phyloP scores from a whole-genome alignment of 1,139 yeast genomes.

The Yamadazyma membranifaciens region DNA sequence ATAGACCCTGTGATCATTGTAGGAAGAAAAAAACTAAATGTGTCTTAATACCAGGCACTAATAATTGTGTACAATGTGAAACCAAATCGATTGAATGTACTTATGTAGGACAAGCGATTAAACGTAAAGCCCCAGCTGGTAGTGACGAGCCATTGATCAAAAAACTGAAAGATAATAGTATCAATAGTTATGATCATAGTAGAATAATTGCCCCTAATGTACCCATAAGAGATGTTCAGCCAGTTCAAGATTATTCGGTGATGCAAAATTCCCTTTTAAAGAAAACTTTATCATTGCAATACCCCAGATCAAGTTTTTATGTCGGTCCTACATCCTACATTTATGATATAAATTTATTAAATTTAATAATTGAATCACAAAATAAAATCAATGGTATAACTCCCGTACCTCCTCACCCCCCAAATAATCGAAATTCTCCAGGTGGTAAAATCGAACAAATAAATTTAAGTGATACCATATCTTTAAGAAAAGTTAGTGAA shows the following conservation, averaged over 20 bases:
- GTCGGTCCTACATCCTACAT: slow-evolving; percentile 71
- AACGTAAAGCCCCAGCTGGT: slow-evolving; percentile 27
- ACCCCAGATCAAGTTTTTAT: slow-evolving; percentile 73
- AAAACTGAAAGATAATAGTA: slow-evolving; percentile 13
- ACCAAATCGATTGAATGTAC: slow-evolving; percentile 66
- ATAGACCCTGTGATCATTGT: slow-evolving; percentile 67
- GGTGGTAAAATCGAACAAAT: slow-evolving; percentile 57
- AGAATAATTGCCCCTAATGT: slow-evolving; percentile 48
- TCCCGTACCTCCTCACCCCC: neutral
- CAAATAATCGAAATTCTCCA: slow-evolving; percentile 13
- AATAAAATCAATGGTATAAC: slow-evolving; percentile 16
- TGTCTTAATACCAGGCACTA: slow-evolving; percentile 55
- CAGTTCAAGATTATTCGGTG: slow-evolving; percentile 54
- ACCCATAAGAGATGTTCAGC: slow-evolving; percentile 51
- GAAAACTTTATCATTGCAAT: slow-evolving; percentile 53
- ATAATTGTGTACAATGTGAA: slow-evolving; percentile 68
- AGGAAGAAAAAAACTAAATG: slow-evolving; percentile 65
- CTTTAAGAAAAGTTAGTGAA: slow-evolving; percentile 66
- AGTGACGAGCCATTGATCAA: slow-evolving; percentile 19
- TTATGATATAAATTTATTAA: slow-evolving; percentile 58
- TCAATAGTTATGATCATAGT: slow-evolving; percentile 1
- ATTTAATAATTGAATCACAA: slow-evolving; percentile 49
- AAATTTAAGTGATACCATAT: slow-evolving; percentile 54
- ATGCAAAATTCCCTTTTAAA: slow-evolving; percentile 48
- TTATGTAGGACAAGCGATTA: slow-evolving; percentile 35